Conservation (phyloP, 1,139 yeast genomes). For the Yamadazyma triangularis region DNA sequence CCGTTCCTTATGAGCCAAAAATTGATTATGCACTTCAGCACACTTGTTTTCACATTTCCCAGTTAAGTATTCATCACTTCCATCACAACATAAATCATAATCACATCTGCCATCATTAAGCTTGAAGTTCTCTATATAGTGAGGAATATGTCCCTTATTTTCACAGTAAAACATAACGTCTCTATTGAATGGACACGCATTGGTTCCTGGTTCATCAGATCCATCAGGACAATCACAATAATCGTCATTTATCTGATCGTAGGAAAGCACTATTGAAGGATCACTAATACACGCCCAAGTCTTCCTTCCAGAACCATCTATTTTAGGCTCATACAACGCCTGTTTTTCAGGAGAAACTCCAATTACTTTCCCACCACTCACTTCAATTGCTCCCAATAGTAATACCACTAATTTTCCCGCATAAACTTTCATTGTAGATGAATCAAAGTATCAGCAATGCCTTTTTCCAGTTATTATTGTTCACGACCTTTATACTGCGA, state of each 20-base stretch:
- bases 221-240: slow-evolving; percentile 98
- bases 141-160: slow-evolving; percentile 65
- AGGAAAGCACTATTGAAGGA: slow-evolving; percentile 57
- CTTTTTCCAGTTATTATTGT: too few species aligned
- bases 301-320: slow-evolving; percentile 22
- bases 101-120: slow-evolving; percentile 94
- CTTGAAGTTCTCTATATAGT: slow-evolving; percentile 53
- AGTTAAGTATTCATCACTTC: slow-evolving; percentile 68
- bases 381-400: slow-evolving; percentile 10
- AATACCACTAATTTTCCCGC: background rate
- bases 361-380: slow-evolving; percentile 12
- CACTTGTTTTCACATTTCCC: slow-evolving; percentile 59
- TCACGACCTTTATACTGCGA: too few species aligned
- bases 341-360: slow-evolving; percentile 39
- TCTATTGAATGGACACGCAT: slow-evolving; percentile 57
- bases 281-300: slow-evolving; percentile 69
- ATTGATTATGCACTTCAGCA: slow-evolving; percentile 36
- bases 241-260: slow-evolving; percentile 74
- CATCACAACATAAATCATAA: slow-evolving; percentile 87
- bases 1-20: slow-evolving; percentile 14
- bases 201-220: slow-evolving; percentile 94
- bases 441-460: too few species aligned
- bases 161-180: slow-evolving; percentile 64
- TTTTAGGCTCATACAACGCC: slow-evolving; percentile 49
- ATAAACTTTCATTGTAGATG: too few species aligned